phyloP scores from a whole-genome alignment of 805 yeast species.

The Pichia gijzeniarum region DNA sequence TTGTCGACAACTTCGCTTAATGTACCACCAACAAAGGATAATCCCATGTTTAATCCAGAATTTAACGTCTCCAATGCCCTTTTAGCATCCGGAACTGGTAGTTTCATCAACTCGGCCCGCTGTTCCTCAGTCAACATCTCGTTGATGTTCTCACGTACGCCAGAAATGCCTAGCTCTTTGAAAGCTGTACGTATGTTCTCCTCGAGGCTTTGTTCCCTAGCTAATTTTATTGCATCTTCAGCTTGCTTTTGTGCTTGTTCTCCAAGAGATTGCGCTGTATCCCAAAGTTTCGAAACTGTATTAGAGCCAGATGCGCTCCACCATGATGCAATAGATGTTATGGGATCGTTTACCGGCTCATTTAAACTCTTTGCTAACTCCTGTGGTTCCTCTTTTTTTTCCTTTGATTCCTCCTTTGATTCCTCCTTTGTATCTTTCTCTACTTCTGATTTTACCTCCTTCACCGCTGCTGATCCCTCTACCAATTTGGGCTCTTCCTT shows the following conservation, averaged over 20 bases:
- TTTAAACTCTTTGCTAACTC: not conserved
- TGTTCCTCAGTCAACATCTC: conserved; percentile 29
- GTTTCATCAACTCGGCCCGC: conserved; percentile 16
- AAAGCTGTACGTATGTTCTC: conserved; percentile 32
- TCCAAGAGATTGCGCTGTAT: conserved; percentile 39
- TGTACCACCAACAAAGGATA: conserved; percentile 25
- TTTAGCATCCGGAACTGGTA: conserved; percentile 28
- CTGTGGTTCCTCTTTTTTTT: not conserved
- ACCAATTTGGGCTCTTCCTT: not conserved
- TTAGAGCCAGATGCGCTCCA: conserved; percentile 67
- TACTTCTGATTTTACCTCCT: not conserved
- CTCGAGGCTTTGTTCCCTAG: conserved; percentile 33
- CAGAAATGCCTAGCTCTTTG: conserved; percentile 36
- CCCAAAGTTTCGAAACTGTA: conserved; percentile 59
- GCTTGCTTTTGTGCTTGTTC: conserved; percentile 42
- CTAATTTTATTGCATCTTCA: conserved; percentile 45
- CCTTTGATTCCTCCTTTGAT: not conserved
- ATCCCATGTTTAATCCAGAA: conserved; percentile 25
- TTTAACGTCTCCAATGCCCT: conserved; percentile 33
- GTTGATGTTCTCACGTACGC: conserved; percentile 30
- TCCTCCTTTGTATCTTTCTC: not conserved
- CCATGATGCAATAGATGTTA: conserved; percentile 64
- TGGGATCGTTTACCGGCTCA: conserved; percentile 43
- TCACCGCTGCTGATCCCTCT: not conserved
- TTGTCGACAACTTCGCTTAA: conserved; percentile 34